Base-by-base conservation (phyloP, 176 grass and related monocot species). In the Cymbopogon citratus region DNA sequence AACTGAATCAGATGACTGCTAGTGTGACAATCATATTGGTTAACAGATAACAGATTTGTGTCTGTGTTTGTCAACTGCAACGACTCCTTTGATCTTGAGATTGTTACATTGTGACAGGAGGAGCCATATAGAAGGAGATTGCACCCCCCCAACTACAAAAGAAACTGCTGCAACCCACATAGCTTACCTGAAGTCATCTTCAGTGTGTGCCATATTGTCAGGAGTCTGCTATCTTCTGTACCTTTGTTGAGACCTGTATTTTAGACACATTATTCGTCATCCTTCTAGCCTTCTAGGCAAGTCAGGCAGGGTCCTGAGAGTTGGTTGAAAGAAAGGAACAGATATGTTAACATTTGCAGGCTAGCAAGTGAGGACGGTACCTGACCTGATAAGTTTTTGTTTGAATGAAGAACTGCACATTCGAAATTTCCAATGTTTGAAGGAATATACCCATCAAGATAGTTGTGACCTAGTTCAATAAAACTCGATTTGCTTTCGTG, bases 251-350 rank as follows among this genome's bases (percentile, higher is more conserved):
- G 33, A 16, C 16, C 65, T 19, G 33, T 18, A 38, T 67, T 67
- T 38, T 34, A 39, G 65, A 38, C 25, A 65, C 13, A 18, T 35
- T 15, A 18, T 34, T 12, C 28, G 15, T 7, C 28, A 65, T 13
- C 27, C 13, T 15, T 65, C 13, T 28, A 65, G 26, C 12, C 14
- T 15, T 66, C 28, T 29, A 66, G 26, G 63, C 14, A 66, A 34
- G 28, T 29, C 15, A 33, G 63, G 65, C 34, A 67, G 33, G 33
- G 7, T n/a, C 86, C 90, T 41, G 83, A 77, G 19, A 92, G 79
- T 14, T 73, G 9, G 81, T 92, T 92, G 62, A 84, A 54, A 8
- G 90, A 92, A 14, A 92, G 75, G 23, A 71, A 5, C 75, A 92
- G 25, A 39, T 66, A 10, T 9, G 75, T 89, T 38, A 67, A 67